Evolutionary conservation across 768 basidiomycete species (phyloP).

Genomic region (Rhodocollybia butyracea): DNA sequence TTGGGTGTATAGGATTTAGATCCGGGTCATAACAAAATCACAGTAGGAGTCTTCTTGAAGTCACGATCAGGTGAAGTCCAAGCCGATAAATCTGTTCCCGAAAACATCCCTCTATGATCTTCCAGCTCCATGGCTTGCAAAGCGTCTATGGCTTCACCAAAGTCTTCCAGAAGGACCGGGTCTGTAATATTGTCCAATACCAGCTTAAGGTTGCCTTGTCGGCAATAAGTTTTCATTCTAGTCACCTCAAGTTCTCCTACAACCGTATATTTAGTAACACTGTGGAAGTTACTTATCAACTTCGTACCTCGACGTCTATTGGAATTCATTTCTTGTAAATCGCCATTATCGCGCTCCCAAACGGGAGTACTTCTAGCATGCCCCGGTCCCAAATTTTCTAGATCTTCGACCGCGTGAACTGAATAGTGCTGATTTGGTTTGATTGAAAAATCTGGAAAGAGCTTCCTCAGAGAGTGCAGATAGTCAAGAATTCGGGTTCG

Average conservation of each 20-base stretch:
- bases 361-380: constrained; percentile 24
- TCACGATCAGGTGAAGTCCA: background rate
- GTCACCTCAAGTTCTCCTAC: constrained; percentile 16
- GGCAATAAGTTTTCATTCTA: constrained; percentile 9
- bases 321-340: constrained; percentile 20
- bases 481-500: constrained; percentile 18
- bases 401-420: constrained; percentile 19
- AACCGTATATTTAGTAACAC: background rate
- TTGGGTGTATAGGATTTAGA: too few species aligned
- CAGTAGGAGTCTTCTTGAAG: background rate
- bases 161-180: background rate
- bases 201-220: constrained; percentile 11
- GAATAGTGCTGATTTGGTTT: constrained; percentile 20
- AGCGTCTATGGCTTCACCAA: constrained; percentile 6
- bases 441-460: constrained; percentile 17
- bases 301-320: constrained; percentile 19
- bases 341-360: constrained; percentile 27
- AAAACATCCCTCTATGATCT: constrained; percentile 12
- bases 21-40: too few species aligned
- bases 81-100: background rate
- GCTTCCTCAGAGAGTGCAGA: constrained; percentile 2
- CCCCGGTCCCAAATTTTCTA: constrained; percentile 20
- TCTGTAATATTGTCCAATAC: constrained; percentile 14
- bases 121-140: constrained; percentile 13
- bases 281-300: background rate